Conservation (phyloP, 306 rosid species). For the Psophocarpus tetragonolobus region DNA sequence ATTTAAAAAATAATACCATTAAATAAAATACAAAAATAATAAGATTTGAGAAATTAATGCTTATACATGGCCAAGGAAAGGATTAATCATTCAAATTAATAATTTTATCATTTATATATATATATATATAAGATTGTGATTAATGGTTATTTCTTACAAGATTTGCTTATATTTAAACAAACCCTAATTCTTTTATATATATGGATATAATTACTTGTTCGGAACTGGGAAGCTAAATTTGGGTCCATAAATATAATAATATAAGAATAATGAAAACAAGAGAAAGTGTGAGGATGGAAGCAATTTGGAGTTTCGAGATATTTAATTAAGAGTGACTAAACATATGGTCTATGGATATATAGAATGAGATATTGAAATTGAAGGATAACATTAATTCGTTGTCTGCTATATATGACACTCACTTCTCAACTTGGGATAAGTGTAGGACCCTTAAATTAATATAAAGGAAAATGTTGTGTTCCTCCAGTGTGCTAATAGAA, state of each 20-base stretch:
- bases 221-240: conserved; percentile 5
- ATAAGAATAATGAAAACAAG: neutral
- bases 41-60: no score
- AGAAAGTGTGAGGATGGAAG: neutral
- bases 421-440: conserved; percentile 15
- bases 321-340: conserved; percentile 11
- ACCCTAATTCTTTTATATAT: no score
- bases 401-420: neutral
- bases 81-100: no score
- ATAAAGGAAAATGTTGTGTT: no score
- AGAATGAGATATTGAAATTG: neutral
- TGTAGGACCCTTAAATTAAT: neutral
- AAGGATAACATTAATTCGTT: conserved; percentile 11
- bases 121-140: no score
- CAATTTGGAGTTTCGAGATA: neutral
- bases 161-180: no score
- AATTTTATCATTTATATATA: no score
- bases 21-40: no score
- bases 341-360: neutral
- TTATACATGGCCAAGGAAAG: no score
- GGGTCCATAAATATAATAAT: neutral
- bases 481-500: no score
- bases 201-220: neutral
- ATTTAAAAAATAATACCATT: no score
- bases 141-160: no score